These are phyloP conservation scores for Puccinia coronata DNA, from an alignment of 1,284 basidiomycete genomes.

Conservation along the genomic window DNA sequence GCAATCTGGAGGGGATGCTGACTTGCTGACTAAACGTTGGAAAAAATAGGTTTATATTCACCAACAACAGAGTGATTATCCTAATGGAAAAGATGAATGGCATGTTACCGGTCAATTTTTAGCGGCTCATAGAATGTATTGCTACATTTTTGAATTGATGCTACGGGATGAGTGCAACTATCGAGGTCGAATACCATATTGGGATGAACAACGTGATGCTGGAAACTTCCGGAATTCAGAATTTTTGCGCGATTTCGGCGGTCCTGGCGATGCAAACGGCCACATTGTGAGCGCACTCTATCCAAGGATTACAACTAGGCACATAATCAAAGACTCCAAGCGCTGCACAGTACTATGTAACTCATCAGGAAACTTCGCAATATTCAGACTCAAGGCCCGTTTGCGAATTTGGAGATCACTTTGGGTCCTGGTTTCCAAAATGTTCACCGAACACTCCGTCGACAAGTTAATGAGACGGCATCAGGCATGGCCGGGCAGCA, in stretches of 20 bases:
- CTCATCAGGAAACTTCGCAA: neutral
- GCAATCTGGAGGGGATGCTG: neutral
- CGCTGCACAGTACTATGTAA: no score
- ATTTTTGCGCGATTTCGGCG: slow-evolving; percentile 39
- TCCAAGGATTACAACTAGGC: neutral
- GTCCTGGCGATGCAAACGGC: slow-evolving; percentile 31
- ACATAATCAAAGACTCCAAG: neutral
- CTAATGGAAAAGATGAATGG: slow-evolving; percentile 37
- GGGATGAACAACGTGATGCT: slow-evolving; percentile 43
- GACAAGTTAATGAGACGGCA: slow-evolving; percentile 42
- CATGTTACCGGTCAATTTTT: slow-evolving; percentile 47
- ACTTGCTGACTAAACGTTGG: neutral
- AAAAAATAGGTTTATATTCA: slow-evolving; percentile 43
- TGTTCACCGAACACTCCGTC: slow-evolving; percentile 7
- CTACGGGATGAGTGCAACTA: slow-evolving; percentile 38
- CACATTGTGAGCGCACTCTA: slow-evolving; percentile 19
- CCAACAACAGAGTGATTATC: slow-evolving; percentile 47
- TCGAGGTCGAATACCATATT: slow-evolving; percentile 41
- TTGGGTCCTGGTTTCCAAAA: slow-evolving; percentile 35
- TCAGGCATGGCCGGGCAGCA: slow-evolving; percentile 32
- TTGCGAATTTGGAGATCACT: slow-evolving; percentile 9
- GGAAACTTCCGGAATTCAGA: slow-evolving; percentile 42
- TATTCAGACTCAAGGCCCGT: slow-evolving; percentile 28
- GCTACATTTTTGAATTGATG: slow-evolving; percentile 42
- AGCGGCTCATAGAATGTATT: slow-evolving; percentile 37